Conservation (phyloP, 441 rosid species). For the Gossypium schwendimanii region DNA sequence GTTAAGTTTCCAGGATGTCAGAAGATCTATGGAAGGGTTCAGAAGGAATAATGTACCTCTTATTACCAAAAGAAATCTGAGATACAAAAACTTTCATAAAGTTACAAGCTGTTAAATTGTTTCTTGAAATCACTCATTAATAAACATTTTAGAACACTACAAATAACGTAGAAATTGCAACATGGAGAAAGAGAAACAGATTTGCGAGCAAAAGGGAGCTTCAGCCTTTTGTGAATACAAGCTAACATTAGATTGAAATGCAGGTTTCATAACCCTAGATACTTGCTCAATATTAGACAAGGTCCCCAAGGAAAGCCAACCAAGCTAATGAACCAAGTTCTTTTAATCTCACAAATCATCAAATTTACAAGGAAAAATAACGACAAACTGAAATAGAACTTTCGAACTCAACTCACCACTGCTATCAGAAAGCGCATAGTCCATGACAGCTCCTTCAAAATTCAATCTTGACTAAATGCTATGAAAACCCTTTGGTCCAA, state of each 20-base stretch:
- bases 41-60: not conserved
- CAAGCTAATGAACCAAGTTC: not conserved
- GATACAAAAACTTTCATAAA: not conserved
- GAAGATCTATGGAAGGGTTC: not conserved
- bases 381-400: not conserved
- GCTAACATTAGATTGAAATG: not conserved
- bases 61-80: not conserved
- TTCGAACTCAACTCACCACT: slow-evolving; percentile 52
- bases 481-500: slow-evolving; percentile 12
- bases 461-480: slow-evolving; percentile 20
- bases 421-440: slow-evolving; percentile 68
- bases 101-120: not conserved
- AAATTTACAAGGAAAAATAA: not conserved
- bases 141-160: not conserved
- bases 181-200: not conserved
- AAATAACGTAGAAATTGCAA: not conserved
- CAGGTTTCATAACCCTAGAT: not conserved
- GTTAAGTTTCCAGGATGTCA: not conserved
- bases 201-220: not conserved
- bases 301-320: not conserved
- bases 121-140: not conserved
- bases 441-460: slow-evolving; percentile 43
- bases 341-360: not conserved
- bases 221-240: not conserved
- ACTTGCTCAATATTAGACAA: not conserved